Evolutionary conservation across 352 stramenopile genomes (phyloP).

Genomic region (Phytophthora chlamydospora): DNA sequence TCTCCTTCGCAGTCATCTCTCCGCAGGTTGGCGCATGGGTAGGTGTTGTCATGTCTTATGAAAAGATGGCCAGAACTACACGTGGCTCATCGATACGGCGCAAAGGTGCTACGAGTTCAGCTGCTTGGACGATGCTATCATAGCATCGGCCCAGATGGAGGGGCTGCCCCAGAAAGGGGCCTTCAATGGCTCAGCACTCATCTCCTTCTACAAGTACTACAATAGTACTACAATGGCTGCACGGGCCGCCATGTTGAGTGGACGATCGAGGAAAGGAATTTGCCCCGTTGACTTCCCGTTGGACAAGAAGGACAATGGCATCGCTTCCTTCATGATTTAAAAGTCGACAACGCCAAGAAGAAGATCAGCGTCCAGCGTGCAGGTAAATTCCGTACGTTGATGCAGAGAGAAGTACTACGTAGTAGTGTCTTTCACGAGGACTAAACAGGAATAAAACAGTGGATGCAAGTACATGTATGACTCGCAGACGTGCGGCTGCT

Average conservation of each 20-base stretch:
- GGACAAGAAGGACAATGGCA: slow-evolving; percentile 12
- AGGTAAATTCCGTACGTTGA: background rate
- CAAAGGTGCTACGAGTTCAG: background rate
- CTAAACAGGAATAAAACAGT: too few species aligned
- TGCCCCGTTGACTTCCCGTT: slow-evolving; percentile 2
- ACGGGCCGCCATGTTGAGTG: slow-evolving; percentile 5
- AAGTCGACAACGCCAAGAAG: background rate
- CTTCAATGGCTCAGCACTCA: slow-evolving; percentile 8
- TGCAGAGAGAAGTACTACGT: too few species aligned
- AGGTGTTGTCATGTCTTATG: slow-evolving; percentile 1
- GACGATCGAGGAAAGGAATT: slow-evolving; percentile 6
- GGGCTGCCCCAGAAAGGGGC: background rate
- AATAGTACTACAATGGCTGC: background rate
- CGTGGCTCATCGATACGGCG: background rate
- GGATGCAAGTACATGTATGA: slow-evolving; percentile 19
- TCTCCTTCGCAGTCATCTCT: background rate
- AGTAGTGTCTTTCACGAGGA: too few species aligned
- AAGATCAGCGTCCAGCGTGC: slow-evolving; percentile 8
- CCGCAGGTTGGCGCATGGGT: background rate
- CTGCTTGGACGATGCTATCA: background rate
- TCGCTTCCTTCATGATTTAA: slow-evolving; percentile 15
- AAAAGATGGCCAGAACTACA: background rate
- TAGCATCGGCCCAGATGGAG: background rate
- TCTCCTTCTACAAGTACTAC: slow-evolving; percentile 6
- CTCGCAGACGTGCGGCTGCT: slow-evolving; percentile 16